These are phyloP conservation scores for Paramecium sexaurelia DNA, from an alignment of 73 alveolate genomes.

Conservation along the genomic window DNA sequence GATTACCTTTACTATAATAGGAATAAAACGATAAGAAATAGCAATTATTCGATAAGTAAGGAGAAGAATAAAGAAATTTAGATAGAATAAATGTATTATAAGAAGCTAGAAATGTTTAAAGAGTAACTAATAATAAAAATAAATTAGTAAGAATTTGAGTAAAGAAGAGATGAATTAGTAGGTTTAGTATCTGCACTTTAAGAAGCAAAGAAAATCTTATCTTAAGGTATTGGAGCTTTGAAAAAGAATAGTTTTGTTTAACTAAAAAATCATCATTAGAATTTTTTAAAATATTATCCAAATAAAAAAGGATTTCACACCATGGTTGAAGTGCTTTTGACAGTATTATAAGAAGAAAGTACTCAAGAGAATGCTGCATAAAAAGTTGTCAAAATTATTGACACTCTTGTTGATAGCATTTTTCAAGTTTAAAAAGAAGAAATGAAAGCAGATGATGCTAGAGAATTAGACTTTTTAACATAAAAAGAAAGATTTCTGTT, in stretches of 20 bases:
- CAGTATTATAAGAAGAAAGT: neutral
- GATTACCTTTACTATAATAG: neutral
- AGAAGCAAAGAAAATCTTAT: constrained; percentile 29
- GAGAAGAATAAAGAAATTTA: constrained; percentile 46
- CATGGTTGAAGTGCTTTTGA: constrained; percentile 1
- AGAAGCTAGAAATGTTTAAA: neutral
- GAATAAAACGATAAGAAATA: constrained; percentile 9
- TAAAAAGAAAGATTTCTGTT: constrained; percentile 25
- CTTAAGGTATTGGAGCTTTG: constrained; percentile 10
- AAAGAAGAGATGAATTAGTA: constrained; percentile 50
- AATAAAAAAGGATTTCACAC: constrained; percentile 23
- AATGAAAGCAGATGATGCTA: constrained; percentile 44
- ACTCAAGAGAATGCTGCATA: neutral
- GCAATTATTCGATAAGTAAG: neutral
- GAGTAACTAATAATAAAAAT: neutral
- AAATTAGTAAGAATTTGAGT: neutral
- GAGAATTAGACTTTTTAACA: constrained; percentile 19
- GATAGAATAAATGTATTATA: constrained; percentile 10
- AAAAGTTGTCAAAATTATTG: neutral
- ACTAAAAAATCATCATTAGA: neutral
- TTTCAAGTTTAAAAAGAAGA: constrained; percentile 35
- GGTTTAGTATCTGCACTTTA: constrained; percentile 31
- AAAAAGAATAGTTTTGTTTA: neutral
- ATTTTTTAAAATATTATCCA: constrained; percentile 20
- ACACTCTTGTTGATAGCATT: constrained; percentile 34